Conservation (phyloP, 345 rosid species). For the Mangifera indica region DNA sequence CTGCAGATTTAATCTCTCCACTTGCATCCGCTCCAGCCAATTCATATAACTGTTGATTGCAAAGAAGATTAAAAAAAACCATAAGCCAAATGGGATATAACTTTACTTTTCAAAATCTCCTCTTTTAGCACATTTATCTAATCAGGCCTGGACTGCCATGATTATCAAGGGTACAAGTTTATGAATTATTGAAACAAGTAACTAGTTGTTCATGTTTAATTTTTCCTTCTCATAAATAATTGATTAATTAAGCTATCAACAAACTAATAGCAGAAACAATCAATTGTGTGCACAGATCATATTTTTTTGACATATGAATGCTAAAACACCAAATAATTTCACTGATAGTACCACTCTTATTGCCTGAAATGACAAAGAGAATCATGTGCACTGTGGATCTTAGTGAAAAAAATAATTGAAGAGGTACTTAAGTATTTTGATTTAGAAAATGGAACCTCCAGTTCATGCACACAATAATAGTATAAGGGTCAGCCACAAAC, state of each 20-base stretch:
- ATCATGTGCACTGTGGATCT: neutral
- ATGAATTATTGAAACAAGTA: neutral
- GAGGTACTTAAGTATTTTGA: neutral
- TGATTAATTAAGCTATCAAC: neutral
- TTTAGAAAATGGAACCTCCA: neutral
- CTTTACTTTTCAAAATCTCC: neutral
- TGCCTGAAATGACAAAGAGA: neutral
- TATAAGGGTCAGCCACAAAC: too few species aligned
- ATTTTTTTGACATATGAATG: neutral
- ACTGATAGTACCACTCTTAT: neutral
- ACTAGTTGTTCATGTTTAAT: neutral
- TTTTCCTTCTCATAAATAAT: neutral
- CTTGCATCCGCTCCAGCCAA: constrained; percentile 68
- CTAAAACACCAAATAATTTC: neutral
- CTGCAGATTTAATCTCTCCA: constrained; percentile 61
- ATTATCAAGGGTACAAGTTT: neutral
- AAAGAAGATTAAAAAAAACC: constrained; percentile 3
- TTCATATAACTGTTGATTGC: constrained; percentile 47
- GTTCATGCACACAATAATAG: neutral
- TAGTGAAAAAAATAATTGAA: neutral
- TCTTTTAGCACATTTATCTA: neutral
- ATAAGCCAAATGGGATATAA: neutral
- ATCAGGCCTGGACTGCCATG: neutral
- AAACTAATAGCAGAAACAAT: neutral
- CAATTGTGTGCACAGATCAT: neutral